Conservation (phyloP, 805 yeast genomes). For the Suhomyces vadensis region DNA sequence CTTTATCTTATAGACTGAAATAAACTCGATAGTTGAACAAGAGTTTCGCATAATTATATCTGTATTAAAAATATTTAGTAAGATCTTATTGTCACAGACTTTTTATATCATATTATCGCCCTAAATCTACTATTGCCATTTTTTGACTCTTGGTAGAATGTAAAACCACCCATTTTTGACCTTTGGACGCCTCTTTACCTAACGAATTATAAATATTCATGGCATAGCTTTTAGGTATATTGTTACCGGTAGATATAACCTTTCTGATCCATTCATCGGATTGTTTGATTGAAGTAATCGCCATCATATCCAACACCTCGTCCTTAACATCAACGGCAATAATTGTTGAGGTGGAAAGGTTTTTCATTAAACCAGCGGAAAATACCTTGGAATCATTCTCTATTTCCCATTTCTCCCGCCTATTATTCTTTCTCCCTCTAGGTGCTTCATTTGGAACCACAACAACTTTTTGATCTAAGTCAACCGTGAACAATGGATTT, state of each 20-base stretch:
- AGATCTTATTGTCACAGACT: background rate
- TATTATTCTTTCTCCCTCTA: slow-evolving; percentile 72
- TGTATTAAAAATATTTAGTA: background rate
- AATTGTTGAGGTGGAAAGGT: slow-evolving; percentile 66
- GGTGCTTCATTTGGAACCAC: slow-evolving; percentile 81
- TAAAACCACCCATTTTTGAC: slow-evolving; percentile 73
- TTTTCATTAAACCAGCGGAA: slow-evolving; percentile 52
- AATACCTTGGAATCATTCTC: slow-evolving; percentile 74
- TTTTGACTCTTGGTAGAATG: slow-evolving; percentile 78
- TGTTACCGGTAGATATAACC: slow-evolving; percentile 74
- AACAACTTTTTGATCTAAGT: slow-evolving; percentile 54
- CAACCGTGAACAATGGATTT: slow-evolving; percentile 21
- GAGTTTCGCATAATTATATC: background rate
- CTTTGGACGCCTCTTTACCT: slow-evolving; percentile 69
- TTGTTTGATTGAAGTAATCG: slow-evolving; percentile 70
- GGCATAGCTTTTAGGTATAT: slow-evolving; percentile 80
- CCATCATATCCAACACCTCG: slow-evolving; percentile 82
- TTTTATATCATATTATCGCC: slow-evolving; percentile 12
- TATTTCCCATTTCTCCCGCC: slow-evolving; percentile 71
- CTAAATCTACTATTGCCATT: slow-evolving; percentile 40
- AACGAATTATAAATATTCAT: slow-evolving; percentile 70
- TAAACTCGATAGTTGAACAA: slow-evolving; percentile 2
- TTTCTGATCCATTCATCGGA: slow-evolving; percentile 83
- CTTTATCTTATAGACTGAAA: slow-evolving; percentile 6
- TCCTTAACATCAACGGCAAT: slow-evolving; percentile 78